Conservation (phyloP, 371 early-diverging fungal genomes). For the Rhizopus microsporus region DNA sequence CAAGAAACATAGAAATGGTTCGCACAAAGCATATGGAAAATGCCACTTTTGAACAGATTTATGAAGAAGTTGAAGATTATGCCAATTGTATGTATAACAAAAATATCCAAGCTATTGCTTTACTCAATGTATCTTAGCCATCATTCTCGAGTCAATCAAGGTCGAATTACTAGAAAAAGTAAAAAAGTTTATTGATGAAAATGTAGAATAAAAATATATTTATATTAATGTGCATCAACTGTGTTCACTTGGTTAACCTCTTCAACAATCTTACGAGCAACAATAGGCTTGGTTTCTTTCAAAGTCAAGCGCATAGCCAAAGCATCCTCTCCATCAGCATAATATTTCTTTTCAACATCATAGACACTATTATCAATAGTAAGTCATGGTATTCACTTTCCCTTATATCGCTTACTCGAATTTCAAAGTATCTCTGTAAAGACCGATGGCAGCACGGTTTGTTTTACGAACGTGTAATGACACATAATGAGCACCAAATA, state of each 20-base stretch:
- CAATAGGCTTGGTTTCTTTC: constrained; percentile 34
- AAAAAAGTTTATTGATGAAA: constrained; percentile 27
- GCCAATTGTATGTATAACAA: constrained; percentile 22
- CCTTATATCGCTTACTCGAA: constrained; percentile 67
- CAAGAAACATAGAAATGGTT: constrained; percentile 7
- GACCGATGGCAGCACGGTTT: constrained; percentile 90
- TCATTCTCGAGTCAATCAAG: constrained; percentile 29
- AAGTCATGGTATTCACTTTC: not conserved
- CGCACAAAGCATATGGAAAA: constrained; percentile 17
- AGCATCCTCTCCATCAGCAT: constrained; percentile 97
- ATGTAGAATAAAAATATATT: constrained; percentile 17
- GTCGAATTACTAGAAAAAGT: constrained; percentile 30
- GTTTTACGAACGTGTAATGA: constrained; percentile 95
- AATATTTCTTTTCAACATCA: constrained; percentile 93
- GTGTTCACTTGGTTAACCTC: constrained; percentile 32
- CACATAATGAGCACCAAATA: constrained; percentile 83
- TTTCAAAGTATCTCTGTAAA: constrained; percentile 90
- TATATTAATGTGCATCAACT: constrained; percentile 23
- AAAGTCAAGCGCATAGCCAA: constrained; percentile 73
- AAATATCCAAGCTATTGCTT: not conserved
- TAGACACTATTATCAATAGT: constrained; percentile 60
- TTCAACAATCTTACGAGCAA: constrained; percentile 39
- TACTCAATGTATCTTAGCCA: constrained; percentile 15
- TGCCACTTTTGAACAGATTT: constrained; percentile 14
- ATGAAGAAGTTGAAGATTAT: constrained; percentile 27